Conservation (phyloP, 345 rosid species). For the Triadica sebifera region DNA sequence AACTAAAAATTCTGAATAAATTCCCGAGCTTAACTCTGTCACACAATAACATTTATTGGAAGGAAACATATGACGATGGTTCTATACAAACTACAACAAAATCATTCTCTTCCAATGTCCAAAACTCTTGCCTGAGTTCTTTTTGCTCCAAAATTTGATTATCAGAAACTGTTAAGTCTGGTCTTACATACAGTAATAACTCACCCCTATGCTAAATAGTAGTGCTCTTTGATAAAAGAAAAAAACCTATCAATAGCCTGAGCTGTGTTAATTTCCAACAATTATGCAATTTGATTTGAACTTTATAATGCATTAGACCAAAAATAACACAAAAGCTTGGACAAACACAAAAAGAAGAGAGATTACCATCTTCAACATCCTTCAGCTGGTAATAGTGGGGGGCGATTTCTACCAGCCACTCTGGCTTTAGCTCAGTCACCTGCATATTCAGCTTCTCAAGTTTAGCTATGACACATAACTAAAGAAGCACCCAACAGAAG, state of each 20-base stretch:
- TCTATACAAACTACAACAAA: background rate
- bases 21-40: background rate
- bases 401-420: conserved; percentile 96
- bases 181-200: background rate
- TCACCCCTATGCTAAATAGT: background rate
- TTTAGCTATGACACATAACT: conserved; percentile 17
- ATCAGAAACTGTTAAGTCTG: background rate
- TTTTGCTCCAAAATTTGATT: background rate
- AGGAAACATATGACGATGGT: background rate
- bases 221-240: background rate
- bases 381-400: conserved; percentile 92
- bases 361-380: conserved; percentile 92
- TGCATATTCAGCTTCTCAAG: conserved; percentile 36
- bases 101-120: background rate
- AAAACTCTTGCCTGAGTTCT: background rate
- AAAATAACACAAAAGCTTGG: background rate
- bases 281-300: conserved; percentile 4
- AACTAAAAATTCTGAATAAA: background rate
- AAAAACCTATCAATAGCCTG: background rate
- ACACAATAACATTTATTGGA: background rate
- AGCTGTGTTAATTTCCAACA: background rate
- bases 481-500: background rate
- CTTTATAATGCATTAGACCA: background rate
- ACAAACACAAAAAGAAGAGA: conserved; percentile 15
- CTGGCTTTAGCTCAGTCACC: conserved; percentile 97